Conservation (phyloP, 306 rosid genomes). For the Casuarina equisetifolia region DNA sequence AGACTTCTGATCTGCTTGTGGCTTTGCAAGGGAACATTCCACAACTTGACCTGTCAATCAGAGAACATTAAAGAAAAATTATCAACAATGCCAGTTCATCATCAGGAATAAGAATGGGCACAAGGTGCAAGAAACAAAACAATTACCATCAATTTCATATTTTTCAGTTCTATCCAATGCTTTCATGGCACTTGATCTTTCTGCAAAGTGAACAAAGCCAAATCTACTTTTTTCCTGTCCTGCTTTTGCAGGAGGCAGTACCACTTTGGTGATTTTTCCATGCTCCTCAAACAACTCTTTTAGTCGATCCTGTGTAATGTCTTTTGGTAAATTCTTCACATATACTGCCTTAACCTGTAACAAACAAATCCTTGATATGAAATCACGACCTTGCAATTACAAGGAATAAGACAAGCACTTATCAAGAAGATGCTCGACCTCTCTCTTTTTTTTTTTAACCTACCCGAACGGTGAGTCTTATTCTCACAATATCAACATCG, state of each 20-base stretch:
- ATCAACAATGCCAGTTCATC: constrained; percentile 10
- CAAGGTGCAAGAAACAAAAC: constrained; percentile 16
- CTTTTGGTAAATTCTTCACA: constrained; percentile 65
- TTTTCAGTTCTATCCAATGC: constrained; percentile 62
- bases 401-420: constrained; percentile 7
- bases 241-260: constrained; percentile 64
- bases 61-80: constrained; percentile 10
- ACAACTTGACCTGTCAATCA: constrained; percentile 57
- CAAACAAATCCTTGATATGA: constrained; percentile 23
- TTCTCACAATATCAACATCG: neutral
- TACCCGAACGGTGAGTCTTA: neutral
- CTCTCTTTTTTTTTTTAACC: neutral
- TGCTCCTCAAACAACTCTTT: constrained; percentile 55
- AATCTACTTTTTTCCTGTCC: constrained; percentile 68
- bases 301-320: constrained; percentile 56
- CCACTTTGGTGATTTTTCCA: constrained; percentile 75
- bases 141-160: constrained; percentile 66
- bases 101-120: neutral
- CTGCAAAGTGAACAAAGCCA: constrained; percentile 76
- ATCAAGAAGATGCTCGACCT: neutral
- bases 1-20: constrained; percentile 61
- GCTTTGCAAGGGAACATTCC: constrained; percentile 77
- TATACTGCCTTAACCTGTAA: constrained; percentile 65
- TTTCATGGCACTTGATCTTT: constrained; percentile 66
- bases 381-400: constrained; percentile 4